Percentiles rank a stretch among this genome's conserved stretches.
Conservation (phyloP, 2,329 filamentous ascomycete species). For the Alternaria sp. region DNA sequence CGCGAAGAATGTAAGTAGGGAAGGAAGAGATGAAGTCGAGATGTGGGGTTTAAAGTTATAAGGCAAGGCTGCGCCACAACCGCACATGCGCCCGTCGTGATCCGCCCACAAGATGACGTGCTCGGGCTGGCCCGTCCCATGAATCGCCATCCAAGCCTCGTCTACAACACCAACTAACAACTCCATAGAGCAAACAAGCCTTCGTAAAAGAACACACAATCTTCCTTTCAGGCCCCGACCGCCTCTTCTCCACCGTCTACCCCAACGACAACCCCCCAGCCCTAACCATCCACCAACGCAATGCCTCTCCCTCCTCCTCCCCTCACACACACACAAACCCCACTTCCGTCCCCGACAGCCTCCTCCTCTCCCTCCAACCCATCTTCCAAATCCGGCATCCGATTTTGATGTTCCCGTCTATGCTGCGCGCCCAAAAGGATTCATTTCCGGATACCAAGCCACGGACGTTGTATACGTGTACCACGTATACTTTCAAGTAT, state of each 20-base stretch:
- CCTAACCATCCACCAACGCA: constrained; percentile 8
- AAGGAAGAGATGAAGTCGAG: neutral
- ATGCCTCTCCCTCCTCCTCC: neutral
- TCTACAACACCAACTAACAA: neutral
- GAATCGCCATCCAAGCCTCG: no score
- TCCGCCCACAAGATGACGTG: constrained; percentile 11
- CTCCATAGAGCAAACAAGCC: constrained; percentile 13
- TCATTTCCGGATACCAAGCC: neutral
- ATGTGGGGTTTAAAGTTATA: neutral
- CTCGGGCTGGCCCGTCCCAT: neutral
- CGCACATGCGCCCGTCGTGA: neutral
- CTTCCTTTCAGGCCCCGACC: constrained; percentile 14
- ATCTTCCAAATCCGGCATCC: constrained; percentile 28
- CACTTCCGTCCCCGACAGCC: constrained; percentile 16
- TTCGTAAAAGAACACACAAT: constrained; percentile 23
- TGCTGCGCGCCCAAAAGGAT: constrained; percentile 15
- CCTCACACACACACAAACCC: constrained; percentile 16
- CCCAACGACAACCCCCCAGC: neutral
- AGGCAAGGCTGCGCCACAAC: neutral
- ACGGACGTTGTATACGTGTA: neutral
- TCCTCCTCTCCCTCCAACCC: constrained; percentile 19
- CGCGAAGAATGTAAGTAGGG: constrained; percentile 17
- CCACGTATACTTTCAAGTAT: neutral
- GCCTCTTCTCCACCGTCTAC: constrained; percentile 12
- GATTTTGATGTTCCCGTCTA: constrained; percentile 21